Evolutionary conservation across 306 rosid genomes (phyloP), one percentile per base, ranked within the genome.

Genomic region (Oemleria cerasiformis): DNA sequence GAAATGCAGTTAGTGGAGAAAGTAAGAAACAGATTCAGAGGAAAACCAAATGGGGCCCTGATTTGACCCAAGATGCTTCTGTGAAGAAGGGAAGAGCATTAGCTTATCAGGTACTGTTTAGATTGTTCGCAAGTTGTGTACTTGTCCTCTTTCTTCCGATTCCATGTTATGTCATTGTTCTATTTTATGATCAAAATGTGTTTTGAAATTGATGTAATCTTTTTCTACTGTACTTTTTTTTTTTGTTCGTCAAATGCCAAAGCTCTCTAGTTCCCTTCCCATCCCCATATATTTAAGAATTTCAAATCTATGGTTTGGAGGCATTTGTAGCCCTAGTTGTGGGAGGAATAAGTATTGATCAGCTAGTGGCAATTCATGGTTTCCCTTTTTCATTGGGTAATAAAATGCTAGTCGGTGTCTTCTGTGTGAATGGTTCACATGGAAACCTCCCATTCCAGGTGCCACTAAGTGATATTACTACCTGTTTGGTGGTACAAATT

Each of bases 21-120:
- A 85, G 57, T 79, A 74, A 82, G 48, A 84, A 86, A 70, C 89
- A 84, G 81, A 67, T 44, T 50, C 87, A 79, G 71, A 87, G 97
- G 83, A 85, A 80, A 78, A 87, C 96, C 13, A 91, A 85, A 82
- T 91, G 98, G 98, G 95, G 91, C 41, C 88, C 85, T 78, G 97
- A 91, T 86, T 83, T 75, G 54, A 73, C 90, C 19, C 91, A 81
- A 39, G 96, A 87, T 85, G 73, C 92, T 56, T 57, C 83, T 55
- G 96, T 91, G 55, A 87, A 75, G 78, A 91, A 75, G 75, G 95
- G 82, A 63, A 89, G 88, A 83, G 84, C 87, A 71, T 83, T 87
- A 66, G 98, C 98, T 71, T 84, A 87, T 87, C 92, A 94, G 97
- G 98, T 92, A 70, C 74, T 74, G 49, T 36, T 53, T 68, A 63